Evolutionary conservation across 2,329 filamentous ascomycete species (phyloP), one percentile per base, ranked within the genome.

Genomic region (Grosmannia clavigera): DNA sequence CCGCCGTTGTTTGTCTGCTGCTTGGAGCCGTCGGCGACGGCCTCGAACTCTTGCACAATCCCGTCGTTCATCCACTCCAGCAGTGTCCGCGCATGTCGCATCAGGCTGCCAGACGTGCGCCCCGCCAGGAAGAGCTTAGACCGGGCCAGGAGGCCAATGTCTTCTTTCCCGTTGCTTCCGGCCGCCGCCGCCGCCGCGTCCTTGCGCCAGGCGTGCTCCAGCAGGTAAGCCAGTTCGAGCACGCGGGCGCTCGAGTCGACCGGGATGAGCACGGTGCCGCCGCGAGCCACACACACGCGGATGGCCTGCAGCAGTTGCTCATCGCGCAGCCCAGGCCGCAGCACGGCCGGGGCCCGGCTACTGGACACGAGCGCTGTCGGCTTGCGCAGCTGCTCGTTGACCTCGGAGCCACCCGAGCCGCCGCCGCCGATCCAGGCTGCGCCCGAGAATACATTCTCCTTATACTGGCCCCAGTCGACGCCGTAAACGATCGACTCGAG

Each of bases 31-130:
- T 83, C 81, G 2, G 79, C 81, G 55, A 85, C 78, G 16, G 86
- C 84, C 70, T 96, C 92, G 63, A 96, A 95, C 67, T 97, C 92
- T 59, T 91, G 85, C 51, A 95, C 87, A 61, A 99, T 95, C 61
- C 85, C 87, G 68, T 96, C 92, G 69, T 97, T 92, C 92, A 99
- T 97, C 94, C 94, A 99, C 70, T 99, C 94, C 38, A 99, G 78
- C 89, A 99, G 95, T 71, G 92, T 96, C 65, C 92, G 82, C 31
- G 92, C 89, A 65, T 96, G 90, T 58, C 90, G 82, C 79, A 97
- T 88, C 0, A 92, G 95, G 63, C 90, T 92, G 61, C 89, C 86
- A 64, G 90, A 88, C 63, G 90, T 95, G 61, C 86, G 86, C 48
- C 91, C 92, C 0, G 92, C 92, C 52, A 99, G 78, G 69, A 91